Evolutionary conservation across 2,329 filamentous ascomycete species (phyloP), one percentile per base, ranked within the genome.

Genomic region (Lasiodiplodia sp.): DNA sequence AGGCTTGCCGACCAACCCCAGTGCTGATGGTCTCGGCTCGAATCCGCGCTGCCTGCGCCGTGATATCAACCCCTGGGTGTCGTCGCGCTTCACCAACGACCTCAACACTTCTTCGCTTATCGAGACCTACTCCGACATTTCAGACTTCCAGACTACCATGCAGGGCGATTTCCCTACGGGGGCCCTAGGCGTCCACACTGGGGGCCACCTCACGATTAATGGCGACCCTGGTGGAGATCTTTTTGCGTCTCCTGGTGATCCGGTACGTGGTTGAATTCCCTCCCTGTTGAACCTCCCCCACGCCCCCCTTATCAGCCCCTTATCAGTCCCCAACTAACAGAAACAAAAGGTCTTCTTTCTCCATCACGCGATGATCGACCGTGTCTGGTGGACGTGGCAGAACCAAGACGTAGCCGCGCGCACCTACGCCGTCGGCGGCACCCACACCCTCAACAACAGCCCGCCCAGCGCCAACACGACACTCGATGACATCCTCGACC

Each of bases 321-420:
- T 6, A 6, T 25, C 21, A 21, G 4, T 31, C 25, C 31, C 25
- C 5, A 14, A 66, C 49, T 57, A 5, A 28, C 37, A 31, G 1
- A 0, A 58, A 23, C 31, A 66, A 23, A 64, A 65, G 2, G 69
- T 74, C 37, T 86, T 86, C 75, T 86, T 79, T 73, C 76, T 83
- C 31, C 83, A 85, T 70, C 84, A 86, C 69, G 78, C 78, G 2
- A 80, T 81, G 75, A 82, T 86, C 31, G 84, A 86, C 71, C 78
- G 83, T 2, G 72, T 79, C 2, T 86, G 79, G 76, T 84, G 82
- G 82, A 83, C 82, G 16, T 86, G 84, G 84, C 84, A 86, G 73
- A 83, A 82, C 68, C 74, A 80, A 57, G 78, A 84, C 60, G 71
- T 78, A 47, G 71, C 73, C 58, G 75, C 75, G 14, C 76, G 84